A percentile compares a stretch with the other conserved stretches of the same genome.
Conservation (phyloP, 371 early-diverging fungal species). For the Mortierella sp. region DNA sequence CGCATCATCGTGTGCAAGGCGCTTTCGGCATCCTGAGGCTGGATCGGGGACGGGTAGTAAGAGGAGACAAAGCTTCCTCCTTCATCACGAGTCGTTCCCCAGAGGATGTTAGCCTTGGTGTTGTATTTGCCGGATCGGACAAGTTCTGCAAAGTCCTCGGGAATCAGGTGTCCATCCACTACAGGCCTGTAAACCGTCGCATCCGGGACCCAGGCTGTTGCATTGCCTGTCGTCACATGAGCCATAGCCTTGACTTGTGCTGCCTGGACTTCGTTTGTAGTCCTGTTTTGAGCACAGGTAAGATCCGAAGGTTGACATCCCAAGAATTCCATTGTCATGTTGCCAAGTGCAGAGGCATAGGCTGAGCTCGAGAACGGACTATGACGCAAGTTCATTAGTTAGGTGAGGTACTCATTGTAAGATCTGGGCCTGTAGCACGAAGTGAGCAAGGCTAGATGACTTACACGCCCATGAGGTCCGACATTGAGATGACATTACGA, state of each 20-base stretch:
- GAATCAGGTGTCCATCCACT: conserved; percentile 20
- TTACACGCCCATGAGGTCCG: conserved; percentile 37
- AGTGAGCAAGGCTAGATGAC: neutral
- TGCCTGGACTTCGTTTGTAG: conserved; percentile 3
- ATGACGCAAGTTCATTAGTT: too few species aligned
- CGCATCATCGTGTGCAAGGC: neutral
- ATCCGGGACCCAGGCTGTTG: conserved; percentile 10
- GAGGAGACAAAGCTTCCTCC: neutral
- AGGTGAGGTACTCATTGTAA: too few species aligned
- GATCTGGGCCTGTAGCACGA: too few species aligned
- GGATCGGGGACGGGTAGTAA: conserved; percentile 10
- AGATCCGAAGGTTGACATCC: conserved; percentile 17
- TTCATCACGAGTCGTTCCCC: conserved; percentile 34
- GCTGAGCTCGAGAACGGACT: conserved; percentile 21
- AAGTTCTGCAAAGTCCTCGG: conserved; percentile 25
- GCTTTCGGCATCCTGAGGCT: neutral
- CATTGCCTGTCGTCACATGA: neutral
- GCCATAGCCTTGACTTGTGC: conserved; percentile 18
- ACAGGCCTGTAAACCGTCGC: conserved; percentile 11
- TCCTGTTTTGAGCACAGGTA: conserved; percentile 32
- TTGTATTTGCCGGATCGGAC: conserved; percentile 19
- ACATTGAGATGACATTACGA: conserved; percentile 31
- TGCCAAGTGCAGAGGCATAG: conserved; percentile 8
- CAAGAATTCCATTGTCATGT: conserved; percentile 6
- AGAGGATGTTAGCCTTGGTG: conserved; percentile 34